Evolutionary conservation across 2,329 filamentous ascomycete species (phyloP), one percentile per base, ranked within the genome.

Genomic region (Colletotrichum noveboracense): DNA sequence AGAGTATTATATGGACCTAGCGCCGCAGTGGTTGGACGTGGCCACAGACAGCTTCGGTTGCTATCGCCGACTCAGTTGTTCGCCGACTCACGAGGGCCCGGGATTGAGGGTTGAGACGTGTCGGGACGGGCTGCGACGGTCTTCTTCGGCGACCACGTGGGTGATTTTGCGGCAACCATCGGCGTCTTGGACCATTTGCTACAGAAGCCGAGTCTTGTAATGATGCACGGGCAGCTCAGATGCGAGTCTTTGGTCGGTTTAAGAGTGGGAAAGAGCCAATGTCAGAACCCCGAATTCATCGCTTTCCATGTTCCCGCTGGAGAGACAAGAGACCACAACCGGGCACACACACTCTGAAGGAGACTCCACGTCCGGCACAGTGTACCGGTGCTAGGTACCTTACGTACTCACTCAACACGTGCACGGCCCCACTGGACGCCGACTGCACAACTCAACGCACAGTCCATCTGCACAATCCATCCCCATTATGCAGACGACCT

Each of bases 121-220:
- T 64, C 16, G 21, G 61, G 32, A n/a, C 61, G 62, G 62, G 43
- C 66, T 65, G 43, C 60, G 12, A 60, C 43, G 43, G 71, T 34
- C 43, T 71, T 65, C 34, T 65, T 65, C 43, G 66, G 66, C 18
- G 60, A 70, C 66, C 66, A 74, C 66, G 71, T 74, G 71, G 43
- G 43, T 18, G 66, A 36, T 30, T 55, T 28, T n/a, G 32, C 66
- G 71, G 71, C 66, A 56, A 64, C 30, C 66, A 71, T 71, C 71
- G 71, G 71, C 55, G 43, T 70, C 58, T 12, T 58, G 32, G 26
- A 12, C n/a, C 30, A 36, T 14, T n/a, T 61, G 28, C 26, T 30
- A 32, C n/a, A 30, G 43, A 26, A 21, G 18, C 18, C 6, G 21
- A 36, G 52, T 68, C 55, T 43, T 60, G 52, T 72, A 28, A 60